A percentile compares a stretch with the other conserved stretches of the same genome.
Conservation (phyloP, 306 rosid species). For the Cicer chorassanicum region DNA sequence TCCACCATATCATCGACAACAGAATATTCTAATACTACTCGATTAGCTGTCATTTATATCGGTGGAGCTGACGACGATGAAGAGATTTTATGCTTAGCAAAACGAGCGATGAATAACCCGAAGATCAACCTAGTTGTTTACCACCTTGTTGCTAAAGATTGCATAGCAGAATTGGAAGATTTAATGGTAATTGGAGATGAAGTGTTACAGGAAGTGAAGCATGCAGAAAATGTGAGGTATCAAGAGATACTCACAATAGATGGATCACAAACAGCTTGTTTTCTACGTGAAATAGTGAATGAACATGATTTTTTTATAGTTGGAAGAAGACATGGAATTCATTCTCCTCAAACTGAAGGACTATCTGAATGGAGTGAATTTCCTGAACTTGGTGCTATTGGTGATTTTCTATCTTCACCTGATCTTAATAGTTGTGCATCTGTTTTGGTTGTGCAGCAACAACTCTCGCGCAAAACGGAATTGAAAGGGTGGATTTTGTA, state of each 20-base stretch:
- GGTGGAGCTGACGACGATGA: conserved; percentile 61
- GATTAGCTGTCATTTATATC: conserved; percentile 52
- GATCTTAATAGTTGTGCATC: conserved; percentile 55
- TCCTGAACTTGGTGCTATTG: conserved; percentile 65
- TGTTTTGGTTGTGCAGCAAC: conserved; percentile 62
- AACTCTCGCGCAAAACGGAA: neutral
- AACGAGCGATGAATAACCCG: conserved; percentile 38
- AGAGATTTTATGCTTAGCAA: conserved; percentile 60
- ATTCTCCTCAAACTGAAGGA: conserved; percentile 53
- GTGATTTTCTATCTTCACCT: conserved; percentile 71
- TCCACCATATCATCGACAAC: neutral
- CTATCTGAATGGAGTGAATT: conserved; percentile 69
- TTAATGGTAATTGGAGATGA: conserved; percentile 37
- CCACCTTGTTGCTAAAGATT: conserved; percentile 36
- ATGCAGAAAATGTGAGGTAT: conserved; percentile 27
- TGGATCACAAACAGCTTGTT: conserved; percentile 42
- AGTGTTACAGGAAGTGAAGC: conserved; percentile 37
- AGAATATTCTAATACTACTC: neutral
- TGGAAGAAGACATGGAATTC: conserved; percentile 54
- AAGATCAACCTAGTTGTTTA: conserved; percentile 45
- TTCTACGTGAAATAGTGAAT: conserved; percentile 42
- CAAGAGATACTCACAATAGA: conserved; percentile 22
- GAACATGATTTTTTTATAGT: conserved; percentile 61
- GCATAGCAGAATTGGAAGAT: conserved; percentile 3
- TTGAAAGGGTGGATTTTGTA: neutral